phyloP scores from a whole-genome alignment of 306 rosid genomes.

The Pyrus pyrifolia region DNA sequence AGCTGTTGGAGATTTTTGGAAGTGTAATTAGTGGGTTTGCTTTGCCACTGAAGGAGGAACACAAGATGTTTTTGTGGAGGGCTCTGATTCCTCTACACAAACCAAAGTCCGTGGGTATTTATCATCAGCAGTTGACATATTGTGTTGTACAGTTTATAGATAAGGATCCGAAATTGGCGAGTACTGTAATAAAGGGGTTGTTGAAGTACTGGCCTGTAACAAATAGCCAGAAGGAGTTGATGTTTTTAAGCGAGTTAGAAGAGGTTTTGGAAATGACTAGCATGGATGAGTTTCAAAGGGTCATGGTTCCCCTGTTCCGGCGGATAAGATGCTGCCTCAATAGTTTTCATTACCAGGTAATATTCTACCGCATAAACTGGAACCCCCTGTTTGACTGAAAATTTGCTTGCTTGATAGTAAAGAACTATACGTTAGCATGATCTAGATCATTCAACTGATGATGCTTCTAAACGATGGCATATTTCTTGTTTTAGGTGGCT shows the following conservation, averaged over 20 bases:
- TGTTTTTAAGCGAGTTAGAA: slow-evolving; percentile 94
- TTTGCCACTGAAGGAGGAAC: slow-evolving; percentile 94
- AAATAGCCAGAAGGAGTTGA: slow-evolving; percentile 96
- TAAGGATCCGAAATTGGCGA: slow-evolving; percentile 81
- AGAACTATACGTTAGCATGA: neutral
- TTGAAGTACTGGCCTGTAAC: slow-evolving; percentile 95
- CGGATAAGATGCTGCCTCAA: slow-evolving; percentile 68
- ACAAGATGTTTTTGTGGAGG: slow-evolving; percentile 73
- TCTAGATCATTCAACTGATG: neutral
- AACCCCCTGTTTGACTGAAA: neutral
- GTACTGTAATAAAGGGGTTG: slow-evolving; percentile 76
- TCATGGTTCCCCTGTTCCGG: slow-evolving; percentile 75
- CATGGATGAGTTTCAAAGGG: slow-evolving; percentile 80
- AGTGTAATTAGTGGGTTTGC: slow-evolving; percentile 97
- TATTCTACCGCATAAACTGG: neutral
- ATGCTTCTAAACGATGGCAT: neutral
- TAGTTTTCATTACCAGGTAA: slow-evolving; percentile 91
- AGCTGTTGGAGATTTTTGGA: slow-evolving; percentile 92
- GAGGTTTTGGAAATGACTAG: slow-evolving; percentile 87
- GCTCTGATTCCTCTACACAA: slow-evolving; percentile 92
- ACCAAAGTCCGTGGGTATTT: slow-evolving; percentile 88
- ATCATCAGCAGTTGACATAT: slow-evolving; percentile 86
- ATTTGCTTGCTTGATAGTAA: neutral
- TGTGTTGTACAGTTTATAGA: slow-evolving; percentile 89
- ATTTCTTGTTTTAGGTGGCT: slow-evolving; percentile 54